phyloP scores from a whole-genome alignment of 495 filamentous ascomycete species.

The Tuber magnatum region DNA sequence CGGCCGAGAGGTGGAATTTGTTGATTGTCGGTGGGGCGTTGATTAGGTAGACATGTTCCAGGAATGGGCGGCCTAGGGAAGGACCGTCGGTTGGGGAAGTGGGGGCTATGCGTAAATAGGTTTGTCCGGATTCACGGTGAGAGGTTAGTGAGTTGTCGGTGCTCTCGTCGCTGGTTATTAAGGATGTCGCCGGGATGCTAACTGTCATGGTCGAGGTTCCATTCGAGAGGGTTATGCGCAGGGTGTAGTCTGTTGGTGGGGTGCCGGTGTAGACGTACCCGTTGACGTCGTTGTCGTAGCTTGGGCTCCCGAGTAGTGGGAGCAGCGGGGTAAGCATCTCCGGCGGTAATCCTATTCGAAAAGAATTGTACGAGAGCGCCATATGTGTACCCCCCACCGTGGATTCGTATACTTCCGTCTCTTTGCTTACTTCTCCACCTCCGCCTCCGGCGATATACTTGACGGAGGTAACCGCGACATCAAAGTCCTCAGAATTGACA shows the following conservation, averaged over 20 bases:
- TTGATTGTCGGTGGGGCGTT: conserved; percentile 31
- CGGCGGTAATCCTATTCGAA: conserved; percentile 27
- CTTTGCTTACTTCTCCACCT: conserved; percentile 6
- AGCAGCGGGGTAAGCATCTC: conserved; percentile 25
- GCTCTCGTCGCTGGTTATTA: conserved; percentile 24
- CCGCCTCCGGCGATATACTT: conserved; percentile 17
- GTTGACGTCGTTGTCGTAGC: conserved; percentile 22
- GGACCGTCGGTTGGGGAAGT: conserved; percentile 19
- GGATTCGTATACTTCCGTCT: conserved; percentile 8
- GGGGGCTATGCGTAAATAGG: conserved; percentile 35
- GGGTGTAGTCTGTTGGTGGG: conserved; percentile 29
- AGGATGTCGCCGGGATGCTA: conserved; percentile 33
- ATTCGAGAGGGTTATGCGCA: conserved; percentile 36
- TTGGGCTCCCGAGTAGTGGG: conserved; percentile 33
- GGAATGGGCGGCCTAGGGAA: conserved; percentile 37
- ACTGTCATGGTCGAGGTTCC: conserved; percentile 21
- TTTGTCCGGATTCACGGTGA: conserved; percentile 29
- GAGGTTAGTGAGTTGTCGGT: conserved; percentile 33
- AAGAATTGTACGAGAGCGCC: conserved; percentile 34
- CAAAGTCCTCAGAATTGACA: conserved; percentile 13
- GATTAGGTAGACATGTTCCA: conserved; percentile 38
- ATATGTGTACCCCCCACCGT: conserved; percentile 13
- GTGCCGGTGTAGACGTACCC: conserved; percentile 32
- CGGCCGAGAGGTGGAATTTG: conserved; percentile 33
- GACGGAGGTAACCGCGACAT: conserved; percentile 20